Base-by-base conservation (phyloP, 805 yeast genomes). In the Kuraishia floccosa region DNA sequence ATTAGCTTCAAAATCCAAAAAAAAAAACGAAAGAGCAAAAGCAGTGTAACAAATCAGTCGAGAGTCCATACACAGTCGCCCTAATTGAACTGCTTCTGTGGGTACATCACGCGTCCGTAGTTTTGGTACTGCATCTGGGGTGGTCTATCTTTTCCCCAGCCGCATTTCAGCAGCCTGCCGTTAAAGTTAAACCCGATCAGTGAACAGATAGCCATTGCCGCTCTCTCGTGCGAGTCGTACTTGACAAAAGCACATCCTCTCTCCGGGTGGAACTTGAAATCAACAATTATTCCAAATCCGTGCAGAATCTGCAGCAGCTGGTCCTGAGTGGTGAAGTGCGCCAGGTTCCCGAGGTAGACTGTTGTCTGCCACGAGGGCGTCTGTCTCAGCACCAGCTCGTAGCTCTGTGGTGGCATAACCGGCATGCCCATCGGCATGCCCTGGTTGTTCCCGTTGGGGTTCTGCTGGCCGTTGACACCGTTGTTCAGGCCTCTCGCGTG, bases 171-270 rank as follows among this genome's bases (percentile, higher is more conserved):
- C 15, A 80, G 76, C 48, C 94, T 67, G 15, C 94, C 94, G 47
- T 79, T 76, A 42, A 84, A 56, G 30, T 65, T 65, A 42, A 75
- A 68, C 1, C 94, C 91, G 13, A 68, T 60, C 39, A 86, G 60
- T 46, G 81, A 89, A 20, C 78, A 79, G 46, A 85, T 84, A 29
- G 94, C 93, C 46, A 82, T 60, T 2, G 94, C 93, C 4, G 95
- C 95, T 37, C 84, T 65, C 45, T 85, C 94, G 52, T 85, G 95
- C 26, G 83, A 66, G 46, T 81, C 94, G 49, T 76, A 84, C 53
- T 78, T 79, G 38, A 82, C 89, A 60, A 85, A 86, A 8, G 94
- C 94, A 58, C 89, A 85, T 4, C 89, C 91, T 39, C 71, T 71
- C 34, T 84, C 93, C 6, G 85, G 79, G 40, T 79, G 78, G 44